A percentile compares a stretch with the other conserved stretches of the same genome.
Evolutionary conservation across 371 early-diverging fungal genomes (phyloP).

Genomic region (Actinomortierella wolfii): DNA sequence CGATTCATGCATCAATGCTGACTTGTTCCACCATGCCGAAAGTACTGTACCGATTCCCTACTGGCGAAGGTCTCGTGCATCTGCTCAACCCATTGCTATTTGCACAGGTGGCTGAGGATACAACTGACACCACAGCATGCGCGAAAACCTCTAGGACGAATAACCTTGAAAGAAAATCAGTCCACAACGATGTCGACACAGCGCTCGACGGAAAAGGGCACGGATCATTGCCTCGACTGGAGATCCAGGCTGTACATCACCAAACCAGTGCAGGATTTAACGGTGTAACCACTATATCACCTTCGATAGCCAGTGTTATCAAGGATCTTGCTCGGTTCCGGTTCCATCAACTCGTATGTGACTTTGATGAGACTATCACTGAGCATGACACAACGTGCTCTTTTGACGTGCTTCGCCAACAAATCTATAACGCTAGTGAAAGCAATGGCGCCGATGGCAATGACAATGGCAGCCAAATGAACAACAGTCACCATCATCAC

Average conservation of each 20-base stretch:
- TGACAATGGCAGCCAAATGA: no score
- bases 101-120: no score
- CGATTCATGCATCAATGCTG: no score
- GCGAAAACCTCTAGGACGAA: no score
- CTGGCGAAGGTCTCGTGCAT: conserved; percentile 30
- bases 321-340: conserved; percentile 4
- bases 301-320: background rate
- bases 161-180: no score
- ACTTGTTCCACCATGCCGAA: conserved; percentile 10
- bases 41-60: conserved; percentile 32
- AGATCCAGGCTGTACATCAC: conserved; percentile 15
- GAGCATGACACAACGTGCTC: conserved; percentile 42
- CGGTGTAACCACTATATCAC: background rate
- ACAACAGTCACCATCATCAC: no score
- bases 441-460: no score
- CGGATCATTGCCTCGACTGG: conserved; percentile 1
- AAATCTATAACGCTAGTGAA: no score
- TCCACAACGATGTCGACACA: background rate
- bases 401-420: conserved; percentile 14
- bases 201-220: background rate
- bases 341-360: conserved; percentile 37
- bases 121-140: no score
- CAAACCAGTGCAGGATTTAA: conserved; percentile 1
- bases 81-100: conserved; percentile 10
- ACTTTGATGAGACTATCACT: conserved; percentile 46